Conservation (phyloP, 176 grass and related monocot species). For the Leersia perrieri region DNA sequence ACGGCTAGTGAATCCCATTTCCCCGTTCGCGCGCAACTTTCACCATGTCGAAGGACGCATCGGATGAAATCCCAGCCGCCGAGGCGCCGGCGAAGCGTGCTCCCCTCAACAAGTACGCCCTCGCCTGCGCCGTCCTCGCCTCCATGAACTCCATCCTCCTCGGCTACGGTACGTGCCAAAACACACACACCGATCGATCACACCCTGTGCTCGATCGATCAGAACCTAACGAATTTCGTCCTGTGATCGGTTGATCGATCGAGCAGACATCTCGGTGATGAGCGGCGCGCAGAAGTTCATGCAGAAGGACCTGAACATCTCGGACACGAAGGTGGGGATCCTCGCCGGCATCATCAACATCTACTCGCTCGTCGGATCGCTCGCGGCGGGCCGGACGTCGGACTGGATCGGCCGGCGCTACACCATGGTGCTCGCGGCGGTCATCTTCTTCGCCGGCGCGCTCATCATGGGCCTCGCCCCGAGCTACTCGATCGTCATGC, state of each 20-base stretch:
- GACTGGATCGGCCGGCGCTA: conserved; percentile 88
- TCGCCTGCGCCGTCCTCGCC: conserved; percentile 62
- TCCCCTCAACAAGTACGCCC: conserved; percentile 61
- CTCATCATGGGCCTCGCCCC: conserved; percentile 66
- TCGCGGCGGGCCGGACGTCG: conserved; percentile 72
- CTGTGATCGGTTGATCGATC: neutral
- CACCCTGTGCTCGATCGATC: neutral
- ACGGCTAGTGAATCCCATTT: neutral
- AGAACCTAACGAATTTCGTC: neutral
- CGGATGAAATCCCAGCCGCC: conserved; percentile 22
- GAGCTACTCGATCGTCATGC: conserved; percentile 61
- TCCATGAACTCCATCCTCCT: conserved; percentile 84
- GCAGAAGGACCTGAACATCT: conserved; percentile 66
- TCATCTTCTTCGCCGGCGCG: conserved; percentile 77
- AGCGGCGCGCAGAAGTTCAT: conserved; percentile 71
- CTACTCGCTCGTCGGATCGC: conserved; percentile 73
- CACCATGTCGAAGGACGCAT: conserved; percentile 36
- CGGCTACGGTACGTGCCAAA: conserved; percentile 57
- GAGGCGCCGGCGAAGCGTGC: conserved; percentile 44
- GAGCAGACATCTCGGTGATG: conserved; percentile 67
- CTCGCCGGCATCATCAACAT: conserved; percentile 86
- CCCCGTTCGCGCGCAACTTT: neutral
- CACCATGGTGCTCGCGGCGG: conserved; percentile 82
- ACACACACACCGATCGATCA: neutral
- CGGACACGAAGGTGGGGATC: conserved; percentile 65